Conservation (phyloP, 2,329 filamentous ascomycete species). For the Helotiales sp. region DNA sequence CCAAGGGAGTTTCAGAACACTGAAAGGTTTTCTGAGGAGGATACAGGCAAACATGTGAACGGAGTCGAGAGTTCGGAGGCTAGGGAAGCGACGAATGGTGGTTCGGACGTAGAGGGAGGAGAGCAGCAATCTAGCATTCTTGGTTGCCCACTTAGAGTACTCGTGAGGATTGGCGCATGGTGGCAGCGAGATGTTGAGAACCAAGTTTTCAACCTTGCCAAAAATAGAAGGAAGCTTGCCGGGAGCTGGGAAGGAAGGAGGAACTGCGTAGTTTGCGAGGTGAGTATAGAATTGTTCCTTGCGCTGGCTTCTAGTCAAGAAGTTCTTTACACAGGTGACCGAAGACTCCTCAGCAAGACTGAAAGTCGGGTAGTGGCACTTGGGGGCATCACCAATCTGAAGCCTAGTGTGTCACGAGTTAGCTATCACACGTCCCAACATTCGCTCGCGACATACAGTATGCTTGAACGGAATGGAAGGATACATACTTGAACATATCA, state of each 20-base stretch:
- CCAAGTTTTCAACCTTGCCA: not conserved
- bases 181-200: not conserved
- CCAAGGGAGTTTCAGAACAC: too few species aligned
- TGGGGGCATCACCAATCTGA: not conserved
- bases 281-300: not conserved
- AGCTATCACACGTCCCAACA: conserved; percentile 35
- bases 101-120: not conserved
- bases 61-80: not conserved
- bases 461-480: not conserved
- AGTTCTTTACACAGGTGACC: not conserved
- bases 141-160: not conserved
- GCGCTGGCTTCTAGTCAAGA: not conserved
- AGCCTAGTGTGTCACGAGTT: not conserved
- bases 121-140: not conserved
- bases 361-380: conserved; percentile 1
- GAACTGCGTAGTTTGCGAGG: not conserved
- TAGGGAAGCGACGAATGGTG: not conserved
- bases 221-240: not conserved
- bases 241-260: not conserved
- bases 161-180: not conserved
- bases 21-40: too few species aligned
- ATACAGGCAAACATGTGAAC: not conserved
- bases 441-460: too few species aligned
- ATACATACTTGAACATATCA: conserved; percentile 6
- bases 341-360: not conserved